Evolutionary conservation across 805 yeast genomes (phyloP).

Genomic region (Lachancea dasiensis): DNA sequence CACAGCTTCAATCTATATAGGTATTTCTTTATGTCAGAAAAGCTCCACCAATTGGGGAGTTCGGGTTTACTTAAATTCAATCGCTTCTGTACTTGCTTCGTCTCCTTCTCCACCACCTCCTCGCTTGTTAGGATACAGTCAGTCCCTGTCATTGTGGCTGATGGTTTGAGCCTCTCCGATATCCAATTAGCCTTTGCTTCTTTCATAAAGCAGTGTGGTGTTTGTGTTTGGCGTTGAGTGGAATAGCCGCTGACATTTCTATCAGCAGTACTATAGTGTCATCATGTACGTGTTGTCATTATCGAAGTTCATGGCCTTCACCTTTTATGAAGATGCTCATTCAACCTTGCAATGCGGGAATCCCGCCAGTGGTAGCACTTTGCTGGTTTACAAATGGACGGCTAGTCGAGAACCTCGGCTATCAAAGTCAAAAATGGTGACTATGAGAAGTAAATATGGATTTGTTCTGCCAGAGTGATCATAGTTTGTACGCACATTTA

Average conservation of each 20-base stretch:
- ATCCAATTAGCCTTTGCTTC: no score
- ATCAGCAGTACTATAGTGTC: background rate
- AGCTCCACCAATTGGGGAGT: slow-evolving; percentile 1
- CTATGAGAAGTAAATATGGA: no score
- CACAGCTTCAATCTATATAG: slow-evolving; percentile 3
- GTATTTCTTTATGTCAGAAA: background rate
- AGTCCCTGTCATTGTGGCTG: background rate
- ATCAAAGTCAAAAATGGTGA: no score
- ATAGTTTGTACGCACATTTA: no score
- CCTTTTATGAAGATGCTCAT: no score
- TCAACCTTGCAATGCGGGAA: no score
- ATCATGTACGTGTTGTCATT: background rate
- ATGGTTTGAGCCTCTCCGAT: no score
- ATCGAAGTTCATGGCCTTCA: background rate
- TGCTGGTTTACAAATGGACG: no score
- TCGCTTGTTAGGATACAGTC: background rate
- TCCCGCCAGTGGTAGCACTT: no score
- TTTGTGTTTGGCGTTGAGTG: background rate
- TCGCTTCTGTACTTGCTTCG: slow-evolving; percentile 5
- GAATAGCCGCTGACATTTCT: slow-evolving; percentile 1
- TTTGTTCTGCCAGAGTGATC: no score
- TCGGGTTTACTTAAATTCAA: slow-evolving; percentile 1
- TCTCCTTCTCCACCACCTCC: slow-evolving; percentile 1
- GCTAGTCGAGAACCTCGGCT: no score
- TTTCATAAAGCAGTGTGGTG: no score